A percentile compares a stretch with the other conserved stretches of the same genome.
Conservation (phyloP, 192 early-diverging fungal genomes). For the Mortierella hygrophila region DNA sequence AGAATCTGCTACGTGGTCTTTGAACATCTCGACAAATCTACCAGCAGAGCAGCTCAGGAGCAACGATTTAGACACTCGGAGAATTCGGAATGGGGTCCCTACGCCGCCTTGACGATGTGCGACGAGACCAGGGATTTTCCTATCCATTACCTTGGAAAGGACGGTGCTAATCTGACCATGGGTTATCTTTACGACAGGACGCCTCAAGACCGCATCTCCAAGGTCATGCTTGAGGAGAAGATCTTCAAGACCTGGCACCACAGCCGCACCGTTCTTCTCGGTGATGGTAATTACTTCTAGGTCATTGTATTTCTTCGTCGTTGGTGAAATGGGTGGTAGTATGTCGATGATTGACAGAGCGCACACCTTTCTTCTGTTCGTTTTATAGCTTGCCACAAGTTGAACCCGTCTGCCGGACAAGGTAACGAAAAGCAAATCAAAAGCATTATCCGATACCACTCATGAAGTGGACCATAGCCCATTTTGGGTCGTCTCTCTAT, state of each 20-base stretch:
- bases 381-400: neutral
- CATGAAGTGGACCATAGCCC: too few relatives aligned
- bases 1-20: too few relatives aligned
- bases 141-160: neutral
- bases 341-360: neutral
- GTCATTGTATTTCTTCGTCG: neutral
- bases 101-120: constrained; percentile 6
- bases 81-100: constrained; percentile 15
- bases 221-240: constrained; percentile 19
- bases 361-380: neutral
- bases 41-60: too few relatives aligned
- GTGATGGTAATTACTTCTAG: constrained; percentile 4
- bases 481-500: neutral
- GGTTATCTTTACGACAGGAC: constrained; percentile 2
- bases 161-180: neutral
- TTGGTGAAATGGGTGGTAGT: neutral
- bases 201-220: constrained; percentile 9
- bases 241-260: constrained; percentile 18
- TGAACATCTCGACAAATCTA: too few relatives aligned
- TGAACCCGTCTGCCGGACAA: neutral
- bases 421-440: neutral
- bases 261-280: constrained; percentile 2
- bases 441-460: too few relatives aligned
- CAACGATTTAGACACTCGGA: neutral
- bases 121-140: constrained; percentile 7